A percentile compares a stretch with the other conserved stretches of the same genome.
phyloP scores from a whole-genome alignment of 177 flowering plant genomes.

The Vitis hybrid region DNA sequence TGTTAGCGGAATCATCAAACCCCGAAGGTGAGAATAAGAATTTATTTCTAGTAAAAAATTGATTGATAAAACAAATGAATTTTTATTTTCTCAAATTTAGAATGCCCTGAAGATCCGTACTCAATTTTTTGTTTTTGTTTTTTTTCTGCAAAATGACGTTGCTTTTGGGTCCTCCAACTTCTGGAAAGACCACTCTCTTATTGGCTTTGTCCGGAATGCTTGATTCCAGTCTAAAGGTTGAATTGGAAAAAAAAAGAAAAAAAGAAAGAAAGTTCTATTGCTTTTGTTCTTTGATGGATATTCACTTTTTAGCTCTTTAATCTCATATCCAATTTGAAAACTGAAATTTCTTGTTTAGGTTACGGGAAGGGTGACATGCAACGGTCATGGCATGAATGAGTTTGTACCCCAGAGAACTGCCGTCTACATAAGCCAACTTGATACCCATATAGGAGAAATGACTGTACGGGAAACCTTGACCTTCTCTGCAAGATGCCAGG shows the following conservation, averaged over 20 bases:
- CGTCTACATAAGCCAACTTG: conserved; percentile 43
- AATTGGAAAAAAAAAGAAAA: not conserved
- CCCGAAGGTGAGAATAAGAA: conserved; percentile 28
- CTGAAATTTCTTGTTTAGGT: conserved; percentile 13
- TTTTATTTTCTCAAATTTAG: not conserved
- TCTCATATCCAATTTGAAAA: not conserved
- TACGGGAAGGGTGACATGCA: conserved; percentile 42
- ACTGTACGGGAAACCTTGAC: conserved; percentile 45
- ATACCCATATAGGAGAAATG: conserved; percentile 44
- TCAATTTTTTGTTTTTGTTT: not conserved
- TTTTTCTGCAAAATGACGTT: conserved; percentile 55
- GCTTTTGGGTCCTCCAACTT: conserved; percentile 73
- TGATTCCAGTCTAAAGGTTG: conserved; percentile 48
- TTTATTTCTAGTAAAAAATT: not conserved
- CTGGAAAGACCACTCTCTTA: conserved; percentile 71
- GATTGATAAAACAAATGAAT: not conserved
- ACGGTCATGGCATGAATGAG: conserved; percentile 47
- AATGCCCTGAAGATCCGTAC: not conserved
- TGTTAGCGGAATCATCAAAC: conserved; percentile 49
- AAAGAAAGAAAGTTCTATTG: not conserved
- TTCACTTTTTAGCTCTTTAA: not conserved
- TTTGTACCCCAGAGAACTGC: conserved; percentile 46
- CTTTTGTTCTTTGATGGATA: too few relatives aligned
- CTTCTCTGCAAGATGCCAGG: conserved; percentile 44
- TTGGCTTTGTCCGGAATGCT: conserved; percentile 68